Evolutionary conservation across 768 basidiomycete species (phyloP), one percentile per base, ranked within the genome.

Genomic region (Mycena rebaudengoi): DNA sequence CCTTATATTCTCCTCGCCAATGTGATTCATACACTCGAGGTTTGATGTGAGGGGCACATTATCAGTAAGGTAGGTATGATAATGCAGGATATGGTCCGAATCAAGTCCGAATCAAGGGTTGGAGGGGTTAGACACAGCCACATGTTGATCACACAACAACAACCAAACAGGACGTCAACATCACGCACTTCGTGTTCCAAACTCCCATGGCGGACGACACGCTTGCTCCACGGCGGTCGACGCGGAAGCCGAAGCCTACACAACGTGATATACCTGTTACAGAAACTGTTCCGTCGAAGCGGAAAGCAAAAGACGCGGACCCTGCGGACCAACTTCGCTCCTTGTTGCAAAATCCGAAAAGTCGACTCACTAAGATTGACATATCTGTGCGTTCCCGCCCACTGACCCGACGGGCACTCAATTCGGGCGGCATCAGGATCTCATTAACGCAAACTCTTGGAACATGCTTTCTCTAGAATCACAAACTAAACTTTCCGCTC

Each of bases 381-480:
- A 81, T 87, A 60, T 77, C 82, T 66, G 87, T 88, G 76, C 74
- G 82, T 79, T 48, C 6, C 44, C 43, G 45, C 25, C 53, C 57
- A 26, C 7, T 7, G 40, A 18, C 60, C 23, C 45, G 32, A 40
- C 48, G 59, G 53, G 43, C 48, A 25, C 61, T 64, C 55, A 55
- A 65, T 50, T 49, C 16, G 18, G 33, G 40, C 48, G 49, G 57
- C 45, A 51, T 13, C 52, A 86, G 85, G 82, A 83, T 54, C 71
- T 87, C 26, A 75, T 87, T 56, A 86, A 86, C 64, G 69, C 69
- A 7, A 70, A 71, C 35, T 78, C 81, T 18, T 87, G 85, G 85
- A 61, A 73, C 21, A 71, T 80, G 68, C 80, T 86, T 7, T 83
- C 85, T 7, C 71, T 68, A 16, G 80, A 83, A 25, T 77, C 79